Evolutionary conservation across 2,329 filamentous ascomycete species (phyloP).

Genomic region (Aspergillus texensis): DNA sequence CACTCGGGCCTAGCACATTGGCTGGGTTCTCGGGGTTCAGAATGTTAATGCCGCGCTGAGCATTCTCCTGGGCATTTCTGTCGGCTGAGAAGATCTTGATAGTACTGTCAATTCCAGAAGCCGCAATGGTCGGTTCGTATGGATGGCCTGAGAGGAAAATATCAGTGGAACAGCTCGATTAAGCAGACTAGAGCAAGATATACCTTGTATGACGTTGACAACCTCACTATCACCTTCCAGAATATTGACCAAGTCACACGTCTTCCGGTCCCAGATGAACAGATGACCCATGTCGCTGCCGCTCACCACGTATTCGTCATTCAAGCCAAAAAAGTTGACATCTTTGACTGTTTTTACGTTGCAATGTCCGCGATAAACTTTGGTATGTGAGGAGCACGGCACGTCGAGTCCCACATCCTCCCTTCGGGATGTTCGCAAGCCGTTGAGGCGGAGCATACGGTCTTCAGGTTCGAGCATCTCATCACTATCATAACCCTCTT

Average conservation of each 20-base stretch:
- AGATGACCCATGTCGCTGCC: conserved; percentile 68
- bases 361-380: conserved; percentile 65
- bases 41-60: conserved; percentile 61
- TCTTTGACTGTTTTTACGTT: conserved; percentile 71
- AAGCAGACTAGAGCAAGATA: conserved; percentile 12
- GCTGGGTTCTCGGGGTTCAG: conserved; percentile 48
- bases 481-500: conserved; percentile 34
- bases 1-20: conserved; percentile 36
- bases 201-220: conserved; percentile 69
- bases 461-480: conserved; percentile 37
- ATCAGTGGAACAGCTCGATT: conserved; percentile 15
- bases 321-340: conserved; percentile 67
- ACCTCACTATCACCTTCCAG: conserved; percentile 68
- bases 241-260: conserved; percentile 63
- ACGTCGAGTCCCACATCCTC: conserved; percentile 57
- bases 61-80: conserved; percentile 58
- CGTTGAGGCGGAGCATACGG: conserved; percentile 50
- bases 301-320: conserved; percentile 70
- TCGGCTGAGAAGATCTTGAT: conserved; percentile 71
- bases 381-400: conserved; percentile 59
- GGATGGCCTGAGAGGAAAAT: conserved; percentile 56
- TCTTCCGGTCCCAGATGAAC: conserved; percentile 70
- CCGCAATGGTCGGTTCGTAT: conserved; percentile 67
- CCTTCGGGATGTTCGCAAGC: conserved; percentile 52
- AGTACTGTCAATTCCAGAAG: conserved; percentile 68